Evolutionary conservation across 2,329 filamentous ascomycete genomes (phyloP).

Genomic region (Talaromyces marneffei): DNA sequence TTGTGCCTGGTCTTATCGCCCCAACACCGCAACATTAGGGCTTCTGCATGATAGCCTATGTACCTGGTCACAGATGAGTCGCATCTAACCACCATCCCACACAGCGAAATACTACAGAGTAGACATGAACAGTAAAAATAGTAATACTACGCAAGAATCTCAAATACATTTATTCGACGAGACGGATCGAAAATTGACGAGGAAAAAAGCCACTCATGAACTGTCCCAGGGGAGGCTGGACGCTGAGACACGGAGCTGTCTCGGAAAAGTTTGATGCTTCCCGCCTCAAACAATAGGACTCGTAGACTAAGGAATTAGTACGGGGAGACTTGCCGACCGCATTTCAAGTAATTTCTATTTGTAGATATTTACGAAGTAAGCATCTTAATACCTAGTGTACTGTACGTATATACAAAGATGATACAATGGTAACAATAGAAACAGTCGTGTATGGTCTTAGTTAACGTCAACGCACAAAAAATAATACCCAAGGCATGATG

Average conservation of each 20-base stretch:
- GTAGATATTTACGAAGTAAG: not conserved
- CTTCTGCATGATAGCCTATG: too few relatives aligned
- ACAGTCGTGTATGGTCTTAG: too few relatives aligned
- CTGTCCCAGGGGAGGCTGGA: not conserved
- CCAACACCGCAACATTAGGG: not conserved
- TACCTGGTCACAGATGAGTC: not conserved
- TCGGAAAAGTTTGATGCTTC: constrained; percentile 6
- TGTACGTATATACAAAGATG: not conserved
- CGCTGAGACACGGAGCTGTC: not conserved
- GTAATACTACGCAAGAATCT: too few relatives aligned
- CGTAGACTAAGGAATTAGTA: not conserved
- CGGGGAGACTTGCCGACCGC: not conserved
- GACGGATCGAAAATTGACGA: not conserved
- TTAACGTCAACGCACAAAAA: too few relatives aligned
- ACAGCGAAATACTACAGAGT: not conserved
- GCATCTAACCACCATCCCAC: not conserved
- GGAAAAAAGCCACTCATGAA: not conserved
- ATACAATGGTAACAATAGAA: not conserved
- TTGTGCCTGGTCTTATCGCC: not conserved
- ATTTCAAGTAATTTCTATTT: not conserved
- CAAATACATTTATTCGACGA: not conserved
- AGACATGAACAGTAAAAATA: too few relatives aligned
- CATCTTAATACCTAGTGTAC: not conserved
- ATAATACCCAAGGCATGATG: too few relatives aligned
- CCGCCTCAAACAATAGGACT: not conserved